A percentile compares a stretch with the other conserved stretches of the same genome.
Evolutionary conservation across 2,329 filamentous ascomycete species (phyloP).

Genomic region (Rutstroemia sydowiana): DNA sequence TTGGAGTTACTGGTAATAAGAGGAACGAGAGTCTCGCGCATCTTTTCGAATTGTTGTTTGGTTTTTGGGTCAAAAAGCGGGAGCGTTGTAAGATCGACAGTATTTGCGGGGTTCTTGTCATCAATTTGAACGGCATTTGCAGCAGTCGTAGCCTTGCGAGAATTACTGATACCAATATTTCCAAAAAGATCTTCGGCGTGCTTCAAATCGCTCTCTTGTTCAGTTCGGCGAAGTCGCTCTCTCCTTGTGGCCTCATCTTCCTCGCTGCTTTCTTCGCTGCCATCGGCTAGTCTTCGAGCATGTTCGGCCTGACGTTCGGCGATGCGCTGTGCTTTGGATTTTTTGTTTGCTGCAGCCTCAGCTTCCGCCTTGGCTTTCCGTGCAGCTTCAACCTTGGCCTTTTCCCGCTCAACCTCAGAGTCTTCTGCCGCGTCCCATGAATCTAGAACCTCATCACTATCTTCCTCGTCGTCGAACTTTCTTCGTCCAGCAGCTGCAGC

Average conservation of each 20-base stretch:
- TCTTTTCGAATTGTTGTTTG: slow-evolving; percentile 75
- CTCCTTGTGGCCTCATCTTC: slow-evolving; percentile 67
- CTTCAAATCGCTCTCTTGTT: slow-evolving; percentile 81
- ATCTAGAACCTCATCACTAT: slow-evolving; percentile 72
- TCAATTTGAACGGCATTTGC: slow-evolving; percentile 63
- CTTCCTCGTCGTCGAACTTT: slow-evolving; percentile 89
- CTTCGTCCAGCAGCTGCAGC: slow-evolving; percentile 28
- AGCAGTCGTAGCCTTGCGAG: slow-evolving; percentile 60
- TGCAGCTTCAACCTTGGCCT: slow-evolving; percentile 78
- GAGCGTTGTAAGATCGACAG: slow-evolving; percentile 73
- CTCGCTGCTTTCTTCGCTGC: slow-evolving; percentile 51
- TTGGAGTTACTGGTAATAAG: slow-evolving; percentile 68
- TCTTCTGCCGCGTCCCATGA: slow-evolving; percentile 97
- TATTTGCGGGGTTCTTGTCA: slow-evolving; percentile 63
- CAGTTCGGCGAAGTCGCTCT: slow-evolving; percentile 66
- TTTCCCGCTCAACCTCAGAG: slow-evolving; percentile 93
- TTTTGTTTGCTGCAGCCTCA: slow-evolving; percentile 83
- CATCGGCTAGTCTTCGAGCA: slow-evolving; percentile 44
- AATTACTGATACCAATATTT: slow-evolving; percentile 56
- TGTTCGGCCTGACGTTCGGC: slow-evolving; percentile 65
- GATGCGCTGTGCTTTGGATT: slow-evolving; percentile 79
- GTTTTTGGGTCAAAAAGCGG: slow-evolving; percentile 83
- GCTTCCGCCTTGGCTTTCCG: slow-evolving; percentile 85
- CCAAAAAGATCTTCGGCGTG: slow-evolving; percentile 91
- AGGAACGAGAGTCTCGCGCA: slow-evolving; percentile 73